These are phyloP conservation scores for Acanthamoeba castellanii DNA, from an alignment of 208 protist genomes.

Conservation along the genomic window DNA sequence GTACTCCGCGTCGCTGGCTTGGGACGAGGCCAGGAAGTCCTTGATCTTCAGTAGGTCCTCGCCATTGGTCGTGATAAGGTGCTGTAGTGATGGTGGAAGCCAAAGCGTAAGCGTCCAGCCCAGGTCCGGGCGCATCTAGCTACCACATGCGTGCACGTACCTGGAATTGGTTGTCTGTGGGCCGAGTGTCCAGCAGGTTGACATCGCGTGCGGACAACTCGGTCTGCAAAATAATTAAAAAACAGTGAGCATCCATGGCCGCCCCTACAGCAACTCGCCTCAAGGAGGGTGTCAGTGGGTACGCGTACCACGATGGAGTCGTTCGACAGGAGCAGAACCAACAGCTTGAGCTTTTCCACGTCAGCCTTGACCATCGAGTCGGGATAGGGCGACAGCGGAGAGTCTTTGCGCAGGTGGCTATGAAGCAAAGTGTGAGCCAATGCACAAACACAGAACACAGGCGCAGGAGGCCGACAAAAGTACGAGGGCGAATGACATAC, in stretches of 20 bases:
- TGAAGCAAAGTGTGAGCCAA: background rate
- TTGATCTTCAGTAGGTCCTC: constrained; percentile 35
- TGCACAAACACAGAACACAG: background rate
- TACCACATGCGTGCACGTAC: background rate
- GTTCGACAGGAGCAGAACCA: constrained; percentile 57
- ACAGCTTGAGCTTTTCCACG: constrained; percentile 25
- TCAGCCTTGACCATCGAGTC: constrained; percentile 51
- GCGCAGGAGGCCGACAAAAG: background rate
- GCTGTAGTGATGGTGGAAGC: background rate
- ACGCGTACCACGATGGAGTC: constrained; percentile 36
- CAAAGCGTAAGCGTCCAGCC: background rate
- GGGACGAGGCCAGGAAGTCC: background rate
- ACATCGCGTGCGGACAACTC: constrained; percentile 28
- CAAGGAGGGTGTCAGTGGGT: background rate
- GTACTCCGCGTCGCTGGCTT: background rate
- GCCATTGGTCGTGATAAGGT: background rate
- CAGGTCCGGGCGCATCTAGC: too few relatives aligned
- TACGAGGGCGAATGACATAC: background rate
- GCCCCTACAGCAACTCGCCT: background rate
- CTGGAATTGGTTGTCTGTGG: constrained; percentile 65
- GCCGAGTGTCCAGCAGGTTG: constrained; percentile 26
- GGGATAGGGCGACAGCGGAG: constrained; percentile 2
- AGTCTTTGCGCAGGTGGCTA: background rate
- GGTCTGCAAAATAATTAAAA: background rate
- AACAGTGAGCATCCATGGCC: background rate